Percentiles rank a stretch among this genome's conserved stretches.
These are phyloP conservation scores for Cryoendolithus antarcticus DNA, from an alignment of 2,329 filamentous ascomycete species.

Conservation along the genomic window DNA sequence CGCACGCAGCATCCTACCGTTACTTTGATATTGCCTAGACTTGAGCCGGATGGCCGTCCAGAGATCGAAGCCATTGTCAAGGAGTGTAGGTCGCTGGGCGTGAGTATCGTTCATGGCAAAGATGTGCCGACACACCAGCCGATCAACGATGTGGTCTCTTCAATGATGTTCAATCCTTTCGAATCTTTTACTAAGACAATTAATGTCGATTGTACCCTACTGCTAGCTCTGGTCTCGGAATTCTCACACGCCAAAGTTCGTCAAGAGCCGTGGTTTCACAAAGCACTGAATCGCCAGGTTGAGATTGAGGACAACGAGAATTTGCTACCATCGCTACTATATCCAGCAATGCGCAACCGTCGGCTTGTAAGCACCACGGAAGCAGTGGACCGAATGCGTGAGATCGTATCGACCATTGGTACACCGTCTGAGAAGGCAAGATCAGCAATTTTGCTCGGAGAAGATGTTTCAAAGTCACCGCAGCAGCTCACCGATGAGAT, in stretches of 20 bases:
- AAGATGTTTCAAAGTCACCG: conserved; percentile 25
- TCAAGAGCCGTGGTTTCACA: conserved; percentile 43
- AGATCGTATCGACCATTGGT: conserved; percentile 53
- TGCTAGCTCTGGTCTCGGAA: conserved; percentile 62
- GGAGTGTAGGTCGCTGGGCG: conserved; percentile 41
- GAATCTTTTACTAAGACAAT: conserved; percentile 29
- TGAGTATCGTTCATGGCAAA: conserved; percentile 21
- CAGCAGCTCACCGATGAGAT: conserved; percentile 20
- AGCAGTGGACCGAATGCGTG: conserved; percentile 53
- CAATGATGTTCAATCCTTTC: conserved; percentile 28
- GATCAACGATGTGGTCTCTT: conserved; percentile 15
- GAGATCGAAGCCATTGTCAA: conserved; percentile 46
- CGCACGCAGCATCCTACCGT: conserved; percentile 48
- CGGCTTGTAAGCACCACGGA: conserved; percentile 54
- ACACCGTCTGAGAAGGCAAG: conserved; percentile 49
- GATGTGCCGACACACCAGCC: conserved; percentile 11
- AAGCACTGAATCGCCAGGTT: conserved; percentile 51
- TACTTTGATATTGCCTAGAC: conserved; percentile 49
- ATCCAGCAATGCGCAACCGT: conserved; percentile 45
- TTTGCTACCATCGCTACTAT: conserved; percentile 48
- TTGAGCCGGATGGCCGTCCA: conserved; percentile 36
- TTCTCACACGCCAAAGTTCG: conserved; percentile 47
- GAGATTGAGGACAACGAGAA: conserved; percentile 50
- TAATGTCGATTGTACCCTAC: conserved; percentile 56
- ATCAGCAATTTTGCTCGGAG: conserved; percentile 45